Evolutionary conservation across 2,329 filamentous ascomycete species (phyloP), one percentile per base, ranked within the genome.

Genomic region (Colletotrichum falcatum): DNA sequence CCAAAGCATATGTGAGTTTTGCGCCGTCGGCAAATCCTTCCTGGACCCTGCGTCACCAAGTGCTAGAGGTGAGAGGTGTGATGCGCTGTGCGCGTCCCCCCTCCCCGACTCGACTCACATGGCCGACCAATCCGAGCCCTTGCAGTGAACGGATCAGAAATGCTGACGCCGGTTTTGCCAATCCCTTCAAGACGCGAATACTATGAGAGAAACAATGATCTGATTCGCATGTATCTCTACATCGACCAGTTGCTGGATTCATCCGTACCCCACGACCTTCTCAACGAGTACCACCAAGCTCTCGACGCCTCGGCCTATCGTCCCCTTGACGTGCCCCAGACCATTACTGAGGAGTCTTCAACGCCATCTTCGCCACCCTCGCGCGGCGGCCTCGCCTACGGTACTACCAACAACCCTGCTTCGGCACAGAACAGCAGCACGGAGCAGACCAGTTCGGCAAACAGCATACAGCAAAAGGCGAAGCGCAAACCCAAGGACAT

Each of bases 211-310:
- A 95, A 91, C 78, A 98, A 98, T 81, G 90, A 91, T 74, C 85
- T 98, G 53, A 90, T 98, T 70, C 93, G 96, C 79, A 92, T 97
- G 79, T 98, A 98, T 79, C 86, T 97, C 73, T 98, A 97, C 79
- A 97, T 98, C 75, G 95, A 98, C 81, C 89, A 92, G 62, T 85
- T 98, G 66, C 87, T 98, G 72, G 94, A 97, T 81, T 97, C 94
- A 11, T 95, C 94, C 37, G 88, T 97, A n/a, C 95, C 95, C 2
- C 95, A 97, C 77, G 91, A 95, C 76, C 85, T 98, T 54, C 90
- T 98, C 68, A 95, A 97, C 77, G 95, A 98, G 80, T 98, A 97
- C 80, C 91, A 81, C 44, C 79, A 91, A 73, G 84, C 91, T 73
- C 83, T 90, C 60, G 84, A 88, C 53, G 84, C 84, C 26, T 87